phyloP scores from a whole-genome alignment of 2,329 filamentous ascomycete species.

The Herpomyces periplanetae region DNA sequence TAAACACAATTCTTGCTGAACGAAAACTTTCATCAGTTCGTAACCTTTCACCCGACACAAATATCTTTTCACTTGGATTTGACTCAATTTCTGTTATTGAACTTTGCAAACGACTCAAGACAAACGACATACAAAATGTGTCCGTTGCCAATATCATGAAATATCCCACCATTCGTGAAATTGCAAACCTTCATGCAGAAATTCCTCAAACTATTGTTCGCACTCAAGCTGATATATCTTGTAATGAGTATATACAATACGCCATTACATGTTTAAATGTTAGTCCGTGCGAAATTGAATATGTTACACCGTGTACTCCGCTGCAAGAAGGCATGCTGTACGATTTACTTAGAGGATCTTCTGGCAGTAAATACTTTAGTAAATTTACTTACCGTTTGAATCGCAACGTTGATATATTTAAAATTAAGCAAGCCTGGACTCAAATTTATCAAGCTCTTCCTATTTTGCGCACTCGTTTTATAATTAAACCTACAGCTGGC shows the following conservation, averaged over 20 bases:
- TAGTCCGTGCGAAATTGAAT: constrained; percentile 17
- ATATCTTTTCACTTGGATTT: constrained; percentile 46
- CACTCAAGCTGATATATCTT: too few relatives aligned
- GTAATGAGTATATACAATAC: constrained; percentile 14
- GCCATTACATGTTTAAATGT: constrained; percentile 15
- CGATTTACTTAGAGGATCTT: too few relatives aligned
- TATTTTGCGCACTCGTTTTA: constrained; percentile 30
- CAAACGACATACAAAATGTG: constrained; percentile 17
- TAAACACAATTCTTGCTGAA: too few relatives aligned
- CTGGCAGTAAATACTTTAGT: too few relatives aligned
- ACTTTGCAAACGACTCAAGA: constrained; percentile 21
- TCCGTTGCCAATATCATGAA: constrained; percentile 26
- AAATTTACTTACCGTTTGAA: constrained; percentile 21
- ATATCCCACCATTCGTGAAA: constrained; percentile 8
- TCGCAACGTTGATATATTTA: constrained; percentile 9
- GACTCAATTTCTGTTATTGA: constrained; percentile 53
- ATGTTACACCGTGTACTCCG: constrained; percentile 41
- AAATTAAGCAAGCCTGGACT: constrained; percentile 18
- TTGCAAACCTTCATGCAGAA: constrained; percentile 7
- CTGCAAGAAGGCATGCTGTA: constrained; percentile 49
- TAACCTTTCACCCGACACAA: too few relatives aligned
- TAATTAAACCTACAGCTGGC: constrained; percentile 29
- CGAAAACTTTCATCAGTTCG: too few relatives aligned
- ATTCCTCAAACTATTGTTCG: constrained; percentile 2
- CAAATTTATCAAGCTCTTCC: constrained; percentile 13